Base-by-base conservation (phyloP, 371 early-diverging fungal species). In the Dichotomocladium elegans region DNA sequence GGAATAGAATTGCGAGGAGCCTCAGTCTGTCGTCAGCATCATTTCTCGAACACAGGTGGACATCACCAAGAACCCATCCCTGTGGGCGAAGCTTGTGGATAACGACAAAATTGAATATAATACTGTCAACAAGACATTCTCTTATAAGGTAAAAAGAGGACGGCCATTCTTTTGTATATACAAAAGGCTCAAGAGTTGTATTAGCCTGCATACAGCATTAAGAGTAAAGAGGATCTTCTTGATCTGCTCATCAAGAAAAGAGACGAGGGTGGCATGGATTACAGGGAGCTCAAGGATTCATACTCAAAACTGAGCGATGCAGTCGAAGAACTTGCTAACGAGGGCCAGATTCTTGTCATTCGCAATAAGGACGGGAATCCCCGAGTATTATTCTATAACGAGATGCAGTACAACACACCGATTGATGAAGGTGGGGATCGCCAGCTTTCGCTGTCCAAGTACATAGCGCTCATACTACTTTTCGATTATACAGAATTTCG, bases 201-300 rank as follows among this genome's bases (percentile, higher is more conserved):
- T 5, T 66, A 87, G 86, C 94, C 92, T 29, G 82, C 86, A 29
- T 92, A 83, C 55, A 77, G 84, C 27, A 85, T 94, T 47, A 81
- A 82, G 37, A 81, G 79, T 47, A 85, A 85, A 41, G 90, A 89
- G 14, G 91, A 91, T 45, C 61, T 94, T 21, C 53, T 92, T 14
- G 63, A 68, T 6, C 60, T 90, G 10, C 67, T 94, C 46, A 72
- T 84, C 22, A 60, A 70, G 26, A 73, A 79, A 26, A 74, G 66
- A 33, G 72, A 79, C 37, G 72, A 80, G 33, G 88, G 87, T 14
- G 94, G 92, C 2, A 82, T 89, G 70, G 90, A 90, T 29, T 82
- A 85, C 44, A 88, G 86, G 58, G 88, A 87, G 35, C 73, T 94
- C 31, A 82, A 83, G 35, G 94, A 92, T 50, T 91, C 91, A 3